phyloP scores from a whole-genome alignment of 495 filamentous ascomycete species.

The Penicillium coprophilum region DNA sequence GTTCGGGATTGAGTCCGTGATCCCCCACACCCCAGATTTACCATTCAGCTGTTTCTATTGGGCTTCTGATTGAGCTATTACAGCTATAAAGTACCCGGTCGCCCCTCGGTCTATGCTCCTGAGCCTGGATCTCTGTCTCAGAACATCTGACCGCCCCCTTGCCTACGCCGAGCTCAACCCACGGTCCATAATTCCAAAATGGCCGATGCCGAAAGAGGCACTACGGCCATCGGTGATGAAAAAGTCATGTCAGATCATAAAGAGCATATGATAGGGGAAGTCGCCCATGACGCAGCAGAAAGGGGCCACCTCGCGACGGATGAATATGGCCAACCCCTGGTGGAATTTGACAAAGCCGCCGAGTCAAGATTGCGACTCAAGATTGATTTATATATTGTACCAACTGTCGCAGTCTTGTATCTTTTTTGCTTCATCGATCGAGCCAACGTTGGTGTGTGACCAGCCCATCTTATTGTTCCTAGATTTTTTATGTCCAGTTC shows the following conservation, averaged over 20 bases:
- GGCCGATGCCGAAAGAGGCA: constrained; percentile 10
- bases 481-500: not conserved
- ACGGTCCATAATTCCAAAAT: constrained; percentile 1
- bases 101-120: not conserved
- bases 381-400: constrained; percentile 49
- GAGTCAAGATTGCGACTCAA: constrained; percentile 54
- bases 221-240: constrained; percentile 22
- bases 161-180: not conserved
- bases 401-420: constrained; percentile 49
- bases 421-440: constrained; percentile 58
- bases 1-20: not conserved
- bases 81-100: constrained; percentile 6
- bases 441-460: constrained; percentile 57
- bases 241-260: constrained; percentile 26
- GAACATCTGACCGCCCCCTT: not conserved
- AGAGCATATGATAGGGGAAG: constrained; percentile 21
- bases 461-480: not conserved
- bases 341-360: constrained; percentile 58
- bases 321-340: constrained; percentile 54
- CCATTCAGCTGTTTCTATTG: not conserved
- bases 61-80: constrained; percentile 4
- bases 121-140: not conserved
- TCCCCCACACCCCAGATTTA: constrained; percentile 16
- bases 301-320: constrained; percentile 61
- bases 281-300: constrained; percentile 52